A percentile compares a stretch with the other conserved stretches of the same genome.
Conservation (phyloP, 2,329 filamentous ascomycete species). For the Fusarium sp. region DNA sequence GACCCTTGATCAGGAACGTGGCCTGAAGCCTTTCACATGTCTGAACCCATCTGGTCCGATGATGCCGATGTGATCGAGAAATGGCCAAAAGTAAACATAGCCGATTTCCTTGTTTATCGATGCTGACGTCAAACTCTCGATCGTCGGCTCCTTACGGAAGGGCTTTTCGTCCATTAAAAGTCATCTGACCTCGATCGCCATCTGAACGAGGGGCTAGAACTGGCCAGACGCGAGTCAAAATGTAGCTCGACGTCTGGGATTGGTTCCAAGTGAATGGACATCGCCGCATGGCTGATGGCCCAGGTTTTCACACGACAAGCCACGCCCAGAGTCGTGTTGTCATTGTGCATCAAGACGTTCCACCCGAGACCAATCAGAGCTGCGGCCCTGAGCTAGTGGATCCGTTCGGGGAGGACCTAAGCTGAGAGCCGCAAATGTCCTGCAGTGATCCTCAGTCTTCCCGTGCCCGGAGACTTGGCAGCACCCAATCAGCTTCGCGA, state of each 20-base stretch:
- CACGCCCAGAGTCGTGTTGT: conserved; percentile 37
- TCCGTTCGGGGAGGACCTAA: conserved; percentile 4
- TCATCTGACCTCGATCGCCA: conserved; percentile 36
- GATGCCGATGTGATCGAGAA: background rate
- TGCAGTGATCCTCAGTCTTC: conserved; percentile 36
- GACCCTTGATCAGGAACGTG: conserved; percentile 27
- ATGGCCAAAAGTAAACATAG: conserved; percentile 5
- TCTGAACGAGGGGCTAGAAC: conserved; percentile 27
- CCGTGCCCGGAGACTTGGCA: conserved; percentile 17
- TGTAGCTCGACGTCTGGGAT: conserved; percentile 25
- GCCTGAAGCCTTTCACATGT: conserved; percentile 11
- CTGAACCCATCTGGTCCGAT: background rate
- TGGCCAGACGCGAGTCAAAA: conserved; percentile 21
- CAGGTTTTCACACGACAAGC: conserved; percentile 15
- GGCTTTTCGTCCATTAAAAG: conserved; percentile 5
- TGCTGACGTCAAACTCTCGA: conserved; percentile 32
- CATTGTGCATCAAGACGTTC: conserved; percentile 28
- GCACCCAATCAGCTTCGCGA: conserved; percentile 24
- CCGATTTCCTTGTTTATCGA: conserved; percentile 22
- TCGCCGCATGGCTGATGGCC: conserved; percentile 7
- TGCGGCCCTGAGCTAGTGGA: conserved; percentile 17
- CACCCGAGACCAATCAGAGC: conserved; percentile 17
- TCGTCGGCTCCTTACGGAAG: conserved; percentile 30
- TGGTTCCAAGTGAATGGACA: conserved; percentile 26
- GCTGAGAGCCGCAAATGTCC: conserved; percentile 25